These are phyloP conservation scores for Moelleriella libera DNA, from an alignment of 2,329 filamentous ascomycete genomes.

Conservation along the genomic window DNA sequence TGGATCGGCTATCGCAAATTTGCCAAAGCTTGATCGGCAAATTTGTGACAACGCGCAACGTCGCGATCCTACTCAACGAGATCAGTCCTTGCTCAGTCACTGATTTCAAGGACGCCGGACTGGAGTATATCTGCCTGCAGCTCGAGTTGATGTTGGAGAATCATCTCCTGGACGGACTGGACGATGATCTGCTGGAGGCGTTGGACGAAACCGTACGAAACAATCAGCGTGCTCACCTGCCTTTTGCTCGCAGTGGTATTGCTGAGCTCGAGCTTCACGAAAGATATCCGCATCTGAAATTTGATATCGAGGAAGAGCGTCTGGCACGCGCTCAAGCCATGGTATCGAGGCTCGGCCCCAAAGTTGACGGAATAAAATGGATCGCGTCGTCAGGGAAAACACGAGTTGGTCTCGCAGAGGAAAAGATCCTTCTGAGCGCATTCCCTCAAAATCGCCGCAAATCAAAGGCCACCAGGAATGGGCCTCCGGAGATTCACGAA, in stretches of 20 bases:
- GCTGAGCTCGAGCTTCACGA: conserved; percentile 54
- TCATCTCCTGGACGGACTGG: conserved; percentile 70
- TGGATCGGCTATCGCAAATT: conserved; percentile 77
- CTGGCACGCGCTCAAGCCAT: conserved; percentile 64
- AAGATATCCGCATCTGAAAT: conserved; percentile 45
- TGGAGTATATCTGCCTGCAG: conserved; percentile 87
- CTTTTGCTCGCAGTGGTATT: conserved; percentile 63
- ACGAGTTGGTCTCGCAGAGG: conserved; percentile 52
- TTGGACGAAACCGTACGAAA: conserved; percentile 67
- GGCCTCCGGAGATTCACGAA: conserved; percentile 49
- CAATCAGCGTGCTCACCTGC: conserved; percentile 67
- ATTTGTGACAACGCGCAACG: conserved; percentile 77
- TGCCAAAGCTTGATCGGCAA: conserved; percentile 75
- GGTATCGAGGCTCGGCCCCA: conserved; percentile 48
- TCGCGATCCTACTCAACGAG: conserved; percentile 71
- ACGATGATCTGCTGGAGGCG: conserved; percentile 68
- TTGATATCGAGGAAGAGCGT: conserved; percentile 54
- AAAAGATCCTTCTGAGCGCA: conserved; percentile 21
- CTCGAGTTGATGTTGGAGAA: conserved; percentile 88
- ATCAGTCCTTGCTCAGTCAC: conserved; percentile 72
- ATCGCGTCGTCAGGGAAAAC: conserved; percentile 42
- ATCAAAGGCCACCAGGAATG: conserved; percentile 32
- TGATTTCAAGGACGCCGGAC: conserved; percentile 73
- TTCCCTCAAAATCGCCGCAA: conserved; percentile 31
- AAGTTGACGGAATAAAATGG: conserved; percentile 48